A percentile compares a stretch with the other conserved stretches of the same genome.
Evolutionary conservation across 176 grass and related monocot genomes (phyloP).

Genomic region (bread wheat (Triticum aestivum)): IWGSC_CS_RefSeq_v2.1 NC_057809.1:506117953-506118452

Average conservation of each 20-base stretch:
- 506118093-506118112: not conserved
- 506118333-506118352: not conserved
- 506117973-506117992: too few relatives aligned
- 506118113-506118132: not conserved
- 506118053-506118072: not conserved
- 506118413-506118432: not conserved
- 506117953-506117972: too few relatives aligned
- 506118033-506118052: not conserved
- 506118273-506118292: not conserved
- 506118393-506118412: not conserved
- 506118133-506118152: slow-evolving; percentile 1
- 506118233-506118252: not conserved
- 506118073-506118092: too few relatives aligned
- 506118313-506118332: not conserved
- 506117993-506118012: too few relatives aligned
- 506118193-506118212: not conserved
- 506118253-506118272: not conserved
- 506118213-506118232: not conserved
- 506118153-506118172: not conserved
- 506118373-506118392: not conserved
- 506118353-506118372: not conserved
- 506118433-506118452: not conserved
- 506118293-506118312: not conserved
- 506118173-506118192: not conserved
- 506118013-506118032: not conserved